Conservation (phyloP, 345 rosid species). For the Syzygium aromaticum region DNA sequence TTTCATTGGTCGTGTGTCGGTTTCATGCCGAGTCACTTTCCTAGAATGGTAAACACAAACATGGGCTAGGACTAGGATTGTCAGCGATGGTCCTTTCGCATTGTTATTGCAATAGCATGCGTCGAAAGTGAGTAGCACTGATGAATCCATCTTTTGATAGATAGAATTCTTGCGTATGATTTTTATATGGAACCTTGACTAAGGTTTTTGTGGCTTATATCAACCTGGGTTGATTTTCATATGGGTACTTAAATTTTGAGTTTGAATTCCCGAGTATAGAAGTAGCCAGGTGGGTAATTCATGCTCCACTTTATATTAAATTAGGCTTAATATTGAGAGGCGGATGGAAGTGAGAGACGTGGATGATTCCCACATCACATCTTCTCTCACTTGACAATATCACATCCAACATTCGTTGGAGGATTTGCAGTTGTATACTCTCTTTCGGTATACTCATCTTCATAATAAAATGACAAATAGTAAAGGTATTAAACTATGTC, state of each 20-base stretch:
- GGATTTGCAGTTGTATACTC: background rate
- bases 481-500: too few species aligned
- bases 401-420: background rate
- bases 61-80: too few species aligned
- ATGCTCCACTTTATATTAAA: background rate
- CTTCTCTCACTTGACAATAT: background rate
- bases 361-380: background rate
- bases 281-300: background rate
- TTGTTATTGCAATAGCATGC: too few species aligned
- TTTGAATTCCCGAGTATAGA: background rate
- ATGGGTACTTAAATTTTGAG: background rate
- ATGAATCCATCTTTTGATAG: too few species aligned
- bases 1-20: too few species aligned
- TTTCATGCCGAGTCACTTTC: too few species aligned
- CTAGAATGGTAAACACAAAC: too few species aligned
- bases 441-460: background rate
- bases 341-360: background rate
- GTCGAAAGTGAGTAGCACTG: too few species aligned
- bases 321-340: background rate
- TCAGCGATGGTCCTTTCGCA: too few species aligned
- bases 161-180: background rate
- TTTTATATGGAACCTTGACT: background rate
- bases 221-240: background rate
- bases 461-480: background rate
- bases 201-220: background rate